phyloP scores from a whole-genome alignment of 352 stramenopile genomes.

The Phytophthora meadii region DNA sequence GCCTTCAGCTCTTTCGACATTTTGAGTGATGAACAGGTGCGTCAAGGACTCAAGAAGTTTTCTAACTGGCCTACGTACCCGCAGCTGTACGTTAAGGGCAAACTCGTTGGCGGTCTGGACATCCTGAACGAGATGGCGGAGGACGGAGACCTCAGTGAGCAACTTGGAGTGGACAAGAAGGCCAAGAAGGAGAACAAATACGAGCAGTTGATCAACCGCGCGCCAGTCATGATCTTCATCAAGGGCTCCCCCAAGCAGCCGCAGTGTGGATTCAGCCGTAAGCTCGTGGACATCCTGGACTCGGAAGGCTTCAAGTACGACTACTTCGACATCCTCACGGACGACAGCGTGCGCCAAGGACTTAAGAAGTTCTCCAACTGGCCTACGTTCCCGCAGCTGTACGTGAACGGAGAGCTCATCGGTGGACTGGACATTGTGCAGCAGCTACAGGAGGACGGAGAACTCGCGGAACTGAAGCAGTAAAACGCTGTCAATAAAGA shows the following conservation, averaged over 20 bases:
- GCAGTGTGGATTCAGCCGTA: slow-evolving; percentile 96
- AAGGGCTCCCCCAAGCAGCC: slow-evolving; percentile 94
- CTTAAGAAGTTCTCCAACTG: slow-evolving; percentile 98
- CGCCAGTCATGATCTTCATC: slow-evolving; percentile 98
- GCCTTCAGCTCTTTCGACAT: slow-evolving; percentile 97
- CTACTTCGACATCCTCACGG: slow-evolving; percentile 97
- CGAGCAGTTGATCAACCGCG: slow-evolving; percentile 88
- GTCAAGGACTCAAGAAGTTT: slow-evolving; percentile 96
- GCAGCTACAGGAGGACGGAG: slow-evolving; percentile 93
- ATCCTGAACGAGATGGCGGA: slow-evolving; percentile 96
- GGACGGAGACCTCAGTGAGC: slow-evolving; percentile 88
- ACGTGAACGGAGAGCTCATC: slow-evolving; percentile 97
- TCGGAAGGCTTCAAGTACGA: slow-evolving; percentile 92
- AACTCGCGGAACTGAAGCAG: slow-evolving; percentile 82
- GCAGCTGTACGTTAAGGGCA: slow-evolving; percentile 96
- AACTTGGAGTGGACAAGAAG: slow-evolving; percentile 92
- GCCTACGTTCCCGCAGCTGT: slow-evolving; percentile 98
- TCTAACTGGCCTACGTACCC: slow-evolving; percentile 98
- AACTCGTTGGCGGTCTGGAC: slow-evolving; percentile 94
- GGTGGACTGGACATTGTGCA: slow-evolving; percentile 98
- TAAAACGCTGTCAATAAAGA: slow-evolving; percentile 33
- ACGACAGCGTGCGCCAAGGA: slow-evolving; percentile 96
- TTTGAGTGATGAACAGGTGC: slow-evolving; percentile 92
- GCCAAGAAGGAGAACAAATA: slow-evolving; percentile 89
- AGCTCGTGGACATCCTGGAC: slow-evolving; percentile 95